Percentiles rank a stretch among this genome's conserved stretches.
Conservation (phyloP, 306 rosid genomes). For the Lablab purpureus region DNA sequence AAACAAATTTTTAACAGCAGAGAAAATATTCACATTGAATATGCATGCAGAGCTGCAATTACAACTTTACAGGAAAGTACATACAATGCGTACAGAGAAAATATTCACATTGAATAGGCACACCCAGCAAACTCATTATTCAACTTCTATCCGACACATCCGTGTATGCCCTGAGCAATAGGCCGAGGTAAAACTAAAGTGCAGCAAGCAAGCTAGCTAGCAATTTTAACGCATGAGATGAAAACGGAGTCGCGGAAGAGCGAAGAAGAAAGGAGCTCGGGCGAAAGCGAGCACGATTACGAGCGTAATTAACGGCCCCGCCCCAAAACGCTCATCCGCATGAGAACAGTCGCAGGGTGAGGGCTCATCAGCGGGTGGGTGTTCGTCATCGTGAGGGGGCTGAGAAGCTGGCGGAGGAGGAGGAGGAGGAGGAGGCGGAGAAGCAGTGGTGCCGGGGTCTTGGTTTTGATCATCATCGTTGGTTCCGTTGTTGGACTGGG, state of each 20-base stretch:
- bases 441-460: not conserved
- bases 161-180: not conserved
- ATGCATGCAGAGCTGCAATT: not conserved
- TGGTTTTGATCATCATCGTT: not conserved
- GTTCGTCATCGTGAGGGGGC: not conserved
- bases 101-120: no score
- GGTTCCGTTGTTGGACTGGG: constrained; percentile 53
- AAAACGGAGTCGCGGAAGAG: constrained; percentile 27
- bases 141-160: constrained; percentile 1
- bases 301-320: constrained; percentile 41
- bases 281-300: constrained; percentile 27
- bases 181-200: not conserved
- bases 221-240: constrained; percentile 3
- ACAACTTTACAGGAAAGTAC: not conserved
- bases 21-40: not conserved
- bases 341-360: constrained; percentile 38
- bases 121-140: not conserved
- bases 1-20: not conserved
- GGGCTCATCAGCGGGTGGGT: constrained; percentile 9
- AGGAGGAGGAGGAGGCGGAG: not conserved
- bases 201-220: not conserved
- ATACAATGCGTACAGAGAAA: not conserved
- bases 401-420: not conserved
- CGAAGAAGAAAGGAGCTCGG: constrained; percentile 17
- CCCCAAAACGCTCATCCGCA: constrained; percentile 8